Conservation (phyloP, 2,329 filamentous ascomycete genomes). For the Aspergillus luchuensis region DNA sequence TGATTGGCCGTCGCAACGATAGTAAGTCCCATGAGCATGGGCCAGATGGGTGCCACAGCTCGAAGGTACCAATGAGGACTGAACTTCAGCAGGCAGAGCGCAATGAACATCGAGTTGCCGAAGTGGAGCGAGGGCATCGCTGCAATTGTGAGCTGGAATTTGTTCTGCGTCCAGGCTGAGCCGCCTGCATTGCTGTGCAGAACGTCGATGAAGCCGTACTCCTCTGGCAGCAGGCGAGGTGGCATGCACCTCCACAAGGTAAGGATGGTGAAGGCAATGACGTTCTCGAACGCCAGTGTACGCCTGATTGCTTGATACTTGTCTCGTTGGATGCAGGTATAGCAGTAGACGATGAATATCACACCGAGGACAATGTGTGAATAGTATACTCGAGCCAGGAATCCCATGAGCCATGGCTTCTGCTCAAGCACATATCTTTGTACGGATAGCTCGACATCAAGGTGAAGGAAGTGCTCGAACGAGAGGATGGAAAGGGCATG, state of each 20-base stretch:
- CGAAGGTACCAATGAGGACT: slow-evolving; percentile 45
- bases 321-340: slow-evolving; percentile 46
- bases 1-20: slow-evolving; percentile 71
- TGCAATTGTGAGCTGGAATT: slow-evolving; percentile 52
- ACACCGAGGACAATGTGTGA: slow-evolving; percentile 52
- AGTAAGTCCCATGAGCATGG: slow-evolving; percentile 51
- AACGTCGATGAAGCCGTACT: slow-evolving; percentile 50
- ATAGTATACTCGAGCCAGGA: slow-evolving; percentile 49
- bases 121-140: slow-evolving; percentile 56
- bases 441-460: slow-evolving; percentile 46
- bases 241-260: slow-evolving; percentile 53
- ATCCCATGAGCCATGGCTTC: slow-evolving; percentile 40
- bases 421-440: slow-evolving; percentile 45
- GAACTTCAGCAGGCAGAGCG: slow-evolving; percentile 37
- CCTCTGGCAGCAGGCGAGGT: slow-evolving; percentile 50
- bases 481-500: slow-evolving; percentile 48
- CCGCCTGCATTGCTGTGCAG: slow-evolving; percentile 37
- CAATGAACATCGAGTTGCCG: slow-evolving; percentile 39
- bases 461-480: slow-evolving; percentile 40
- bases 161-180: slow-evolving; percentile 48
- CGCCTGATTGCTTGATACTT: slow-evolving; percentile 49
- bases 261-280: slow-evolving; percentile 52
- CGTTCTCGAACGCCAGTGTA: slow-evolving; percentile 53
- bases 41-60: slow-evolving; percentile 47
- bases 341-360: slow-evolving; percentile 52